Conservation (phyloP, 164 flowering plant genomes). For the Amborella trichopoda region DNA sequence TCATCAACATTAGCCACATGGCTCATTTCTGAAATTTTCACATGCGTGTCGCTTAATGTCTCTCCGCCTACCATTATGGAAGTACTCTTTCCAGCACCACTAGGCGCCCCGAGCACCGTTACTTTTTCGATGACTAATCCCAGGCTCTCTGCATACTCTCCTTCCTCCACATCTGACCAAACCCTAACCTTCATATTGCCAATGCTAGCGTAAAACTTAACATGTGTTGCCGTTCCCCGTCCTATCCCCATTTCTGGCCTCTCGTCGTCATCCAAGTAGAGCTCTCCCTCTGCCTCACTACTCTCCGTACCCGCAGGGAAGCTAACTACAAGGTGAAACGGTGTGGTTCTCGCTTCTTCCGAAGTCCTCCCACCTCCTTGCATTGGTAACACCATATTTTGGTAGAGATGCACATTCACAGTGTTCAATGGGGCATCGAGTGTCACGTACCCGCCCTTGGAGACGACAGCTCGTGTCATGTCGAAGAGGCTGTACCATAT, state of each 20-base stretch:
- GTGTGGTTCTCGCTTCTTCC: background rate
- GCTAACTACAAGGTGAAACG: background rate
- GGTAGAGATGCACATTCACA: conserved; percentile 1
- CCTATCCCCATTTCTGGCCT: background rate
- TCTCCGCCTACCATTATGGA: background rate
- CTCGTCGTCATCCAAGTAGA: conserved; percentile 1
- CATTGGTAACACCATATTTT: background rate
- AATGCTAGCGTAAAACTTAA: background rate
- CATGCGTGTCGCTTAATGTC: background rate
- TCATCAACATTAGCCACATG: background rate
- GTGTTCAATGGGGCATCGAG: conserved; percentile 3
- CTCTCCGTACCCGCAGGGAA: background rate
- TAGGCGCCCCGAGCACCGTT: background rate
- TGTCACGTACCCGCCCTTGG: background rate
- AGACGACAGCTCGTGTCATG: background rate
- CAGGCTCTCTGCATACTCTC: background rate
- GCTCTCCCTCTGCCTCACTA: background rate
- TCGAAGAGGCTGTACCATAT: conserved; percentile 1
- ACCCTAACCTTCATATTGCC: background rate
- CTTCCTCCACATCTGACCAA: conserved; percentile 1
- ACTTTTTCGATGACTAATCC: conserved; percentile 2
- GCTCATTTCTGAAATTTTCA: too few relatives aligned
- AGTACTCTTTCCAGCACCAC: background rate
- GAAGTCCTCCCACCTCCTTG: background rate
- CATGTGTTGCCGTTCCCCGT: background rate